These are phyloP conservation scores for Pouteria glomerata DNA, from an alignment of 148 eudicot species.

Conservation along the genomic window DNA sequence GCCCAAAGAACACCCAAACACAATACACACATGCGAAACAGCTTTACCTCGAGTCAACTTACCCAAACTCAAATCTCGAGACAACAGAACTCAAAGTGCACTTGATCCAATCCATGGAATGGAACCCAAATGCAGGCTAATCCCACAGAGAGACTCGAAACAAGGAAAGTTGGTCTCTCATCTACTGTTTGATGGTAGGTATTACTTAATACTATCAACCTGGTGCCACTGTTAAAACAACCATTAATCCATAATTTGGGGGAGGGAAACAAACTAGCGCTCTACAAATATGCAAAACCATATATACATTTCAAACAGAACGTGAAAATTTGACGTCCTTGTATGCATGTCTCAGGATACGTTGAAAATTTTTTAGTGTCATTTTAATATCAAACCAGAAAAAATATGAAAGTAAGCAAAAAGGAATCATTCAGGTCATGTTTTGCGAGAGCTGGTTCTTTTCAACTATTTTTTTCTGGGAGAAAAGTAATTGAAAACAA, in stretches of 20 bases:
- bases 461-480: neutral
- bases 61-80: no score
- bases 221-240: neutral
- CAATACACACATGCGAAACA: no score
- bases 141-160: neutral
- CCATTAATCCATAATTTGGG: neutral
- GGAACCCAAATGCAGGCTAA: neutral
- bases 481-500: neutral
- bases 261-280: neutral
- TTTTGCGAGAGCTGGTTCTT: neutral
- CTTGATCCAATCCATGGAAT: no score
- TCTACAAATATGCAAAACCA: neutral
- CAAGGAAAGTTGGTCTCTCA: neutral
- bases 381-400: no score
- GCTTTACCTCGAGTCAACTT: no score
- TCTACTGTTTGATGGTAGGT: neutral
- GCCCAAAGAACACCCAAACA: no score
- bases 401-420: neutral
- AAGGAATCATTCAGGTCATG: neutral
- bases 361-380: no score
- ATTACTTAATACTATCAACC: neutral
- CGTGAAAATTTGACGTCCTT: no score
- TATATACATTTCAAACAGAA: neutral
- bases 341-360: neutral
- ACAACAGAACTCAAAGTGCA: no score